phyloP scores from a whole-genome alignment of 2,329 filamentous ascomycete genomes.

The Cladophialophora chaetospira region DNA sequence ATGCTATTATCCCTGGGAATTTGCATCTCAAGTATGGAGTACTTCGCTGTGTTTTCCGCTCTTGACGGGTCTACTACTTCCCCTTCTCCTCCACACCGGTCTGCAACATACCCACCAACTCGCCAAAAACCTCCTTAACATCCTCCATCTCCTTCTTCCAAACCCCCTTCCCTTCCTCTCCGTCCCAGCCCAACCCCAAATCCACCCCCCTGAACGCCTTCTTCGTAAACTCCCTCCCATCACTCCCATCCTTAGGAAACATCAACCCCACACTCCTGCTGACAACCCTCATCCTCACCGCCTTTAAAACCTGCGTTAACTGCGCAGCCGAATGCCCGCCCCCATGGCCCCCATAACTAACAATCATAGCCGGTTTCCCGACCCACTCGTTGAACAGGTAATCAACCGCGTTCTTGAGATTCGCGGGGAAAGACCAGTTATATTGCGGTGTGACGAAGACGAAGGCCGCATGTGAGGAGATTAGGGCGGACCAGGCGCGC shows the following conservation, averaged over 20 bases:
- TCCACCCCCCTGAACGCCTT: constrained; percentile 35
- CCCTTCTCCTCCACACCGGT: neutral
- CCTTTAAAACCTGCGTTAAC: constrained; percentile 40
- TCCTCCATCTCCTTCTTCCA: constrained; percentile 21
- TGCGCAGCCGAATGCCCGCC: constrained; percentile 43
- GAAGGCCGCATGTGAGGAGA: constrained; percentile 41
- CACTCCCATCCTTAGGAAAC: constrained; percentile 30
- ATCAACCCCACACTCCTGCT: constrained; percentile 36
- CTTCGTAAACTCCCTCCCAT: constrained; percentile 30
- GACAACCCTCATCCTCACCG: constrained; percentile 40
- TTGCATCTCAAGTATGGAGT: no score
- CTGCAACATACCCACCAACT: constrained; percentile 13
- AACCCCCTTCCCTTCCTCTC: constrained; percentile 11
- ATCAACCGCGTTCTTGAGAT: constrained; percentile 64
- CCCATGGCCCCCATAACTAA: constrained; percentile 56
- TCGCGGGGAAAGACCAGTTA: constrained; percentile 58
- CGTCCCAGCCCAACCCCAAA: constrained; percentile 19
- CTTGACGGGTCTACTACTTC: no score
- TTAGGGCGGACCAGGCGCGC: constrained; percentile 41
- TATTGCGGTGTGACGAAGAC: constrained; percentile 53
- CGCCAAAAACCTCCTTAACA: constrained; percentile 16
- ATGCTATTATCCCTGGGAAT: no score
- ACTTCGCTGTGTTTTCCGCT: no score
- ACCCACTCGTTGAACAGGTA: constrained; percentile 62
- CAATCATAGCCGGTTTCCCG: constrained; percentile 56